Base-by-base conservation (phyloP, 805 yeast species). In the Candida boleticola region DNA sequence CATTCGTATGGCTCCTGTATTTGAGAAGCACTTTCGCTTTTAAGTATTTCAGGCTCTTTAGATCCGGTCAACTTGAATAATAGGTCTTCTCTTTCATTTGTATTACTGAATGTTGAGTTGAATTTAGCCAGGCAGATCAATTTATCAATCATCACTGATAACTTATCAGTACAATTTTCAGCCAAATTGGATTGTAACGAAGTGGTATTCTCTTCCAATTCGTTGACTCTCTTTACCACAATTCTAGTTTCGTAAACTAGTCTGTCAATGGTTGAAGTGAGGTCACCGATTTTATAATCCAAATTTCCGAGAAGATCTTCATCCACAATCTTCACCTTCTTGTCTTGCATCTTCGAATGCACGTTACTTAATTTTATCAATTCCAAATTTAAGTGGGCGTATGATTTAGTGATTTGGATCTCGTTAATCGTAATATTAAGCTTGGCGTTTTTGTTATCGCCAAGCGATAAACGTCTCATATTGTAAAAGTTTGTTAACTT, bases 171-270 rank as follows among this genome's bases (percentile, higher is more conserved):
- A 34, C 63, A 56, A 32, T 66, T 63, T 19, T 54, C 55, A 40
- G 58, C 51, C 21, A 66, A 43, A 42, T 59, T 63, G 13, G 50
- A 35, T 37, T 59, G 61, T 39, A 68, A 54, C 9, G 57, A 36
- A 34, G 53, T 54, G 27, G 60, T 50, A 41, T 59, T 61, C 22
- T 64, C 66, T 23, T 69, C 73, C 27, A 70, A 52, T 47, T 70
- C 76, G 39, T 63, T 68, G 33, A 70, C 58, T 40, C 73, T 52
- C 42, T 68, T 68, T 23, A 51, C 54, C 3, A 70, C 64, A n/a
- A 68, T 65, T 40, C 73, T 54, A 3, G 73, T 61, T 40, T 71
- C 71, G 44, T 70, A 70, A 2, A 62, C 50, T 44, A 70, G 54
- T 37, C 72, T 48, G 45, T 70, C 74, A 7, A 70, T 60, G 6